Conservation (phyloP, 2,329 filamentous ascomycete species). For the Phaeosphaeriaceae sp. region DNA sequence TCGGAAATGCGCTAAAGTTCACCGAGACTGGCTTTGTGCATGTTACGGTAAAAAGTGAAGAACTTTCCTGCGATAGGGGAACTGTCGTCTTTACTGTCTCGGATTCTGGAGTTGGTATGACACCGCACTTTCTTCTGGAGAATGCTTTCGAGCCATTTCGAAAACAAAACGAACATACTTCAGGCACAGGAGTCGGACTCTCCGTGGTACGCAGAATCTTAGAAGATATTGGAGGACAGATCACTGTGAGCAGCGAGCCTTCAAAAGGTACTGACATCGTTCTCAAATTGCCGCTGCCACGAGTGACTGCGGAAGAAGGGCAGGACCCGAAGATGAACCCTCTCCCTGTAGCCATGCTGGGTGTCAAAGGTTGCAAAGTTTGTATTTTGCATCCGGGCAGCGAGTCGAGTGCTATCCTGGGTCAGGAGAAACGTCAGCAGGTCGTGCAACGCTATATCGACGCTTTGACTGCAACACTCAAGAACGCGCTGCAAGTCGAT, state of each 20-base stretch:
- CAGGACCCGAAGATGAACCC: constrained; percentile 2
- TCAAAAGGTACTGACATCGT: constrained; percentile 12
- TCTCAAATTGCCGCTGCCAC: constrained; percentile 8
- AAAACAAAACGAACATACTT: constrained; percentile 32
- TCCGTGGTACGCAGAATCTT: constrained; percentile 29
- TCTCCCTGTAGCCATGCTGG: constrained; percentile 7
- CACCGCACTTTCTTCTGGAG: constrained; percentile 28
- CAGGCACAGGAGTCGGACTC: constrained; percentile 30
- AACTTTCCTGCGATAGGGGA: neutral
- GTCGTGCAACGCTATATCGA: constrained; percentile 17
- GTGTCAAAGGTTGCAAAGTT: constrained; percentile 18
- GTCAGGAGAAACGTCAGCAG: neutral
- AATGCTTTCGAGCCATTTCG: constrained; percentile 35
- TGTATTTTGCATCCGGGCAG: constrained; percentile 18
- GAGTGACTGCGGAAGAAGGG: neutral
- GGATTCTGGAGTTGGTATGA: constrained; percentile 39
- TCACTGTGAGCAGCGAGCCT: constrained; percentile 19
- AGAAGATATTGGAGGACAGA: constrained; percentile 23
- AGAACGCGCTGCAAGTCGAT: constrained; percentile 20
- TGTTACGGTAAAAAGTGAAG: constrained; percentile 22
- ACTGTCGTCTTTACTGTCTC: constrained; percentile 38
- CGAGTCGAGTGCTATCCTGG: neutral
- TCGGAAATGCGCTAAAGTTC: constrained; percentile 42
- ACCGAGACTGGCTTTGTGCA: constrained; percentile 32
- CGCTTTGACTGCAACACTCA: constrained; percentile 21